Evolutionary conservation across 73 alveolate species (phyloP).

Genomic region (Paramecium caudatum): DNA sequence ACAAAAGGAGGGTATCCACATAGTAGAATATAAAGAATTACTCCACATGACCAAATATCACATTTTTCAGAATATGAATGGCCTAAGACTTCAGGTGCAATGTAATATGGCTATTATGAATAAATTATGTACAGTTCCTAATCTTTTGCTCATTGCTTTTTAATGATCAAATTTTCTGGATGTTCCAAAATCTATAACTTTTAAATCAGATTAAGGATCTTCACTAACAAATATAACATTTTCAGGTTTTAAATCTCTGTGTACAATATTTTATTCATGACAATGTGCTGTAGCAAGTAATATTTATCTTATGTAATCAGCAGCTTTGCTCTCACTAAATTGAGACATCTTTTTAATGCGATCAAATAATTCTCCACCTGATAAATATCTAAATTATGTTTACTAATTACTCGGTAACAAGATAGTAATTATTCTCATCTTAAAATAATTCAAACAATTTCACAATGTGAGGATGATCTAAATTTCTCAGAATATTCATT

Average conservation of each 20-base stretch:
- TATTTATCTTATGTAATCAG: slow-evolving; percentile 87
- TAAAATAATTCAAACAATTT: slow-evolving; percentile 86
- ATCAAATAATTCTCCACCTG: slow-evolving; percentile 92
- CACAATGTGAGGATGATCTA: slow-evolving; percentile 70
- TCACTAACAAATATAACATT: slow-evolving; percentile 88
- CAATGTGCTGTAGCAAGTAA: slow-evolving; percentile 86
- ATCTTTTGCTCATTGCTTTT: slow-evolving; percentile 72
- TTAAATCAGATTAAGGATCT: slow-evolving; percentile 78
- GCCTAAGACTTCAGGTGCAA: slow-evolving; percentile 82
- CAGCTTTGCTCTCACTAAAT: slow-evolving; percentile 87
- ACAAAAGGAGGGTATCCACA: slow-evolving; percentile 83
- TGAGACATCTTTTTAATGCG: slow-evolving; percentile 77
- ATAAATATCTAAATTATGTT: slow-evolving; percentile 36
- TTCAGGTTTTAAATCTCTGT: slow-evolving; percentile 96
- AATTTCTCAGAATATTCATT: slow-evolving; percentile 28
- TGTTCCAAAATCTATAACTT: slow-evolving; percentile 97
- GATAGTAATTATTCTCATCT: slow-evolving; percentile 86
- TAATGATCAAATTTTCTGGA: slow-evolving; percentile 73
- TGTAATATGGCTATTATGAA: slow-evolving; percentile 71
- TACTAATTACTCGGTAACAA: slow-evolving; percentile 83
- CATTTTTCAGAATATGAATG: slow-evolving; percentile 80
- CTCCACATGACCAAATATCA: slow-evolving; percentile 86
- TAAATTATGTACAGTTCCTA: slow-evolving; percentile 70
- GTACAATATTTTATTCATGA: slow-evolving; percentile 89
- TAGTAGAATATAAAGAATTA: slow-evolving; percentile 77